phyloP scores from a whole-genome alignment of 257 asterid species.

The Gentiana dahurica region DNA sequence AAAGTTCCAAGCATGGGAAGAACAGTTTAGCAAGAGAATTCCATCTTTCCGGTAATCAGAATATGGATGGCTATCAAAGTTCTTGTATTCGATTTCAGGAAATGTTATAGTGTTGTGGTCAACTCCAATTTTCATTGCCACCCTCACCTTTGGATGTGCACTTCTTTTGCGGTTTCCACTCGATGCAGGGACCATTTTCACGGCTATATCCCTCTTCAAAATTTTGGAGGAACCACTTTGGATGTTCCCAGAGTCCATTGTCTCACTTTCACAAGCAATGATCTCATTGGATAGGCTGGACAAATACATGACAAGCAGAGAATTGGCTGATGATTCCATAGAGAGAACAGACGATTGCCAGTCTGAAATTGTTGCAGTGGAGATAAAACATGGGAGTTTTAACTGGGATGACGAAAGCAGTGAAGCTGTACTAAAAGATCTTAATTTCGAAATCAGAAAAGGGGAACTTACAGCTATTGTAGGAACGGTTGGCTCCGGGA shows the following conservation, averaged over 20 bases:
- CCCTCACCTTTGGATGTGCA: constrained; percentile 66
- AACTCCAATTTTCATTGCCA: constrained; percentile 57
- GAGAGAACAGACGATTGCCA: constrained; percentile 60
- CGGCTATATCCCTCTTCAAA: constrained; percentile 63
- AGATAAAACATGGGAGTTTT: constrained; percentile 50
- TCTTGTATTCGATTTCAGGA: constrained; percentile 51
- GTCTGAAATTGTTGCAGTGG: constrained; percentile 46
- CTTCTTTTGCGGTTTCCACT: constrained; percentile 56
- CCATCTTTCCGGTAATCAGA: constrained; percentile 57
- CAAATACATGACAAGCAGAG: constrained; percentile 69
- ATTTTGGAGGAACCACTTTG: constrained; percentile 85
- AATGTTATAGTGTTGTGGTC: constrained; percentile 75
- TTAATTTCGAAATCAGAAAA: constrained; percentile 47
- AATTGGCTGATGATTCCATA: constrained; percentile 47
- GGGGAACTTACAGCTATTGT: constrained; percentile 81
- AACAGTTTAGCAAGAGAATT: constrained; percentile 69
- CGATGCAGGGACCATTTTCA: constrained; percentile 67
- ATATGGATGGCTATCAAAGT: constrained; percentile 60
- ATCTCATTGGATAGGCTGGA: constrained; percentile 82
- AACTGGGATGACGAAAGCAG: constrained; percentile 82
- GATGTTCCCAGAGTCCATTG: constrained; percentile 88
- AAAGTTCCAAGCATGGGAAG: constrained; percentile 98
- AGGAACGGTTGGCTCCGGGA: constrained; percentile 96
- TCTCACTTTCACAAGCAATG: constrained; percentile 81
- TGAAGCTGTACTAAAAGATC: constrained; percentile 37